Evolutionary conservation across 1,139 yeast species (phyloP).

Genomic region (Pichia sp.): DNA sequence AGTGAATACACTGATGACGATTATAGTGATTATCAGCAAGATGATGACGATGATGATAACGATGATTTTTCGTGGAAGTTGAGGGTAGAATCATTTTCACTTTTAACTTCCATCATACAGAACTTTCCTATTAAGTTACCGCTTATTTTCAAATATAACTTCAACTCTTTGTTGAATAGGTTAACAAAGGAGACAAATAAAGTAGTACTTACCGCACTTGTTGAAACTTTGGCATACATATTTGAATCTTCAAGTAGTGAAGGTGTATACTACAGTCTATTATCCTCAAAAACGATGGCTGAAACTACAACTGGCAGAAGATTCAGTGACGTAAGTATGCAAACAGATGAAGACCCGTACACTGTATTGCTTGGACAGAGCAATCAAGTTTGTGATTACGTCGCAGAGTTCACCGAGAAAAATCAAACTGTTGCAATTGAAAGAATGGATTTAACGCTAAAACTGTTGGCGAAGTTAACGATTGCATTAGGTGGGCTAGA

Average conservation of each 20-base stretch:
- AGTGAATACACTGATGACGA: conserved; percentile 32
- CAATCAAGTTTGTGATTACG: conserved; percentile 18
- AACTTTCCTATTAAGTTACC: conserved; percentile 35
- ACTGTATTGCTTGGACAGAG: conserved; percentile 15
- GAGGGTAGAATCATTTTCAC: conserved; percentile 33
- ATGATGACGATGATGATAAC: conserved; percentile 38
- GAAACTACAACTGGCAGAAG: conserved; percentile 24
- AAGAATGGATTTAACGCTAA: conserved; percentile 3
- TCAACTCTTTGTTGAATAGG: conserved; percentile 28
- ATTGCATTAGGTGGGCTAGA: conserved; percentile 25
- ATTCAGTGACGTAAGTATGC: conserved; percentile 30
- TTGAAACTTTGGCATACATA: conserved; percentile 35
- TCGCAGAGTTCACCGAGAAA: conserved; percentile 3
- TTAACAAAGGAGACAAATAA: conserved; percentile 40
- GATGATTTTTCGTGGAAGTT: conserved; percentile 65
- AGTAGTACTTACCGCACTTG: conserved; percentile 39
- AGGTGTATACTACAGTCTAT: conserved; percentile 30
- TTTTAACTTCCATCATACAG: conserved; percentile 30
- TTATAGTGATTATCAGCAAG: conserved; percentile 30
- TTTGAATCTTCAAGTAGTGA: conserved; percentile 27
- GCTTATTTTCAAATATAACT: conserved; percentile 25
- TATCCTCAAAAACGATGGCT: conserved; percentile 23
- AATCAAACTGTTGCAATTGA: conserved; percentile 1
- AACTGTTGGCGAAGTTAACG: conserved; percentile 19
- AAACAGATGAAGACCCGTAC: conserved; percentile 29